Evolutionary conservation across 2,329 filamentous ascomycete genomes (phyloP).

Genomic region (Fusarium camptoceras): DNA sequence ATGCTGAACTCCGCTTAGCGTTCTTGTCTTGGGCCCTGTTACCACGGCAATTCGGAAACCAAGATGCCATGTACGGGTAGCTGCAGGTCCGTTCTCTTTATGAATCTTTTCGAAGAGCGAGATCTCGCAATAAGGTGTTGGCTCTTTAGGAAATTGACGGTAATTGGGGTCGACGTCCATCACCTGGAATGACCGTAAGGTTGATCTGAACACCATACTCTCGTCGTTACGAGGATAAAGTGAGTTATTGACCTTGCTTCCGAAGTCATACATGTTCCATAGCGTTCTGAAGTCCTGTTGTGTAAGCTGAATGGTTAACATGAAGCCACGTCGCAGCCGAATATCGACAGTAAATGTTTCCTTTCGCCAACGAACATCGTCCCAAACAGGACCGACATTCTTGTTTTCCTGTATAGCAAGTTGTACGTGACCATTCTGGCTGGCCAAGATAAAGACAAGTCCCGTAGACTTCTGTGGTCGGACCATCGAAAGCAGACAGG

Average conservation of each 20-base stretch:
- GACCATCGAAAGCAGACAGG: constrained; percentile 80
- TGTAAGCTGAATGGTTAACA: constrained; percentile 75
- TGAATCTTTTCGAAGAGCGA: constrained; percentile 79
- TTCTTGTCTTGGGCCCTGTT: constrained; percentile 81
- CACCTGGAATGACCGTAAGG: constrained; percentile 81
- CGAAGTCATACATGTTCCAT: constrained; percentile 88
- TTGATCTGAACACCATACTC: constrained; percentile 73
- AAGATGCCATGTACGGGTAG: constrained; percentile 77
- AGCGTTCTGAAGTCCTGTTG: constrained; percentile 83
- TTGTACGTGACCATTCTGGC: constrained; percentile 82
- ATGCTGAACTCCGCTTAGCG: constrained; percentile 81
- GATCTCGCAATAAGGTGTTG: constrained; percentile 76
- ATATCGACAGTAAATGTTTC: constrained; percentile 74
- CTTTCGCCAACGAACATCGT: constrained; percentile 83
- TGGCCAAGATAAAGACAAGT: constrained; percentile 79
- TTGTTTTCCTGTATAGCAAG: constrained; percentile 77
- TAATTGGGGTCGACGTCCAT: constrained; percentile 78
- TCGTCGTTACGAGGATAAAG: constrained; percentile 78
- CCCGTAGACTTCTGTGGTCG: constrained; percentile 76
- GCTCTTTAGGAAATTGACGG: constrained; percentile 79
- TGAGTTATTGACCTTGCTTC: constrained; percentile 77
- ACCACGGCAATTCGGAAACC: constrained; percentile 84
- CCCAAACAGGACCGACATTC: constrained; percentile 78
- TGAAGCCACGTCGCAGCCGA: constrained; percentile 79
- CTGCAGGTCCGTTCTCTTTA: constrained; percentile 77